Conservation (phyloP, 2,329 filamentous ascomycete genomes). For the Phyllosticta citriasiana region DNA sequence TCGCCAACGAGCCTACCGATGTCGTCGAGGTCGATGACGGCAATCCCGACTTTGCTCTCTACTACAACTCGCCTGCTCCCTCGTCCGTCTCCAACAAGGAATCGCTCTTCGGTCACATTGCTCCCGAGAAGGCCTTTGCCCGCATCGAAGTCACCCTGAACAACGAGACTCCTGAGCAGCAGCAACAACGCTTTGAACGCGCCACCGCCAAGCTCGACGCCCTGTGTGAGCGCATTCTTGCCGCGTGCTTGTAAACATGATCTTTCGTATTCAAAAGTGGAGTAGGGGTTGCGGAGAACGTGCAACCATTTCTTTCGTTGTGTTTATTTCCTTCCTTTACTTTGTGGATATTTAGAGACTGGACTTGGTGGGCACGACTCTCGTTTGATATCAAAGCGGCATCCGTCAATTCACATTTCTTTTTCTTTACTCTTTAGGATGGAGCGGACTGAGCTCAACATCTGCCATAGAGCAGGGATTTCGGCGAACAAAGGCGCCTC, state of each 20-base stretch:
- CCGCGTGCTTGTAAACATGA: constrained; percentile 21
- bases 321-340: constrained; percentile 5
- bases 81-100: constrained; percentile 23
- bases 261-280: neutral
- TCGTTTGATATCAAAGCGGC: constrained; percentile 8
- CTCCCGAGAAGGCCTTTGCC: constrained; percentile 52
- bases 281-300: neutral
- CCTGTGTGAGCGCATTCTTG: constrained; percentile 23
- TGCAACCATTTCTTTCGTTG: neutral
- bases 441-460: neutral
- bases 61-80: constrained; percentile 35
- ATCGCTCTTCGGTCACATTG: constrained; percentile 28
- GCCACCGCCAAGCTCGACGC: constrained; percentile 25
- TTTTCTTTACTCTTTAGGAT: neutral
- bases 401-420: neutral
- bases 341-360: constrained; percentile 8
- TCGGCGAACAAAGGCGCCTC: neutral
- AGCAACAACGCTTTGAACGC: constrained; percentile 25
- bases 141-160: constrained; percentile 55
- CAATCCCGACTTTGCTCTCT: constrained; percentile 53
- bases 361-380: constrained; percentile 6
- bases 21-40: constrained; percentile 55
- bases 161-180: constrained; percentile 29
- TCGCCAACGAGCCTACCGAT: constrained; percentile 19
- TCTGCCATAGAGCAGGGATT: neutral